Evolutionary conservation across 495 filamentous ascomycete species (phyloP).

Genomic region (Hyaloscypha bicolor): DNA sequence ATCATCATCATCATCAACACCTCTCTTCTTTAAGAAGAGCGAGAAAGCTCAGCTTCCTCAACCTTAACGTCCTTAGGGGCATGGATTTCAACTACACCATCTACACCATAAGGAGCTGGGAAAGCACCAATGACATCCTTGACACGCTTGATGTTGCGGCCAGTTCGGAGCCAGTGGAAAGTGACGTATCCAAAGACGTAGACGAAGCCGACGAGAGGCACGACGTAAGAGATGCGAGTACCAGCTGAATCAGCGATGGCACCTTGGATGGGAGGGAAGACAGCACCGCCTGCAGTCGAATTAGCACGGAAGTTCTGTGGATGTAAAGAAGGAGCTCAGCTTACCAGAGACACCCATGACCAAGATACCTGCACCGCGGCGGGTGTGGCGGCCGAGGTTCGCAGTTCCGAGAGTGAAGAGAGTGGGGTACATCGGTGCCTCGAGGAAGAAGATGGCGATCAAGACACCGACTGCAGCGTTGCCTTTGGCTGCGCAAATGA

Average conservation of each 20-base stretch:
- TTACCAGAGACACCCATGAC: slow-evolving; percentile 62
- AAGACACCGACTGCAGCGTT: slow-evolving; percentile 61
- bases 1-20: background rate
- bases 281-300: slow-evolving; percentile 45
- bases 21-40: slow-evolving; percentile 1
- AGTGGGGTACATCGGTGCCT: slow-evolving; percentile 69
- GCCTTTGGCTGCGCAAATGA: slow-evolving; percentile 53
- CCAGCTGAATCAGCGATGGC: slow-evolving; percentile 58
- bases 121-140: slow-evolving; percentile 22
- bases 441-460: slow-evolving; percentile 67
- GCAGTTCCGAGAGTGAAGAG: slow-evolving; percentile 69
- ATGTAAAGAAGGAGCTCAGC: too few species aligned
- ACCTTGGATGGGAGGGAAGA: slow-evolving; percentile 66
- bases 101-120: slow-evolving; percentile 3
- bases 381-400: slow-evolving; percentile 70
- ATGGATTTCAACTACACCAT: slow-evolving; percentile 14
- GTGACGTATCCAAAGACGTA: slow-evolving; percentile 36
- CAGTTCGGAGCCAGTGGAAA: slow-evolving; percentile 33
- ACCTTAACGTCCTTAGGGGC: slow-evolving; percentile 14
- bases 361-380: slow-evolving; percentile 63
- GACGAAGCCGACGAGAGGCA: slow-evolving; percentile 39
- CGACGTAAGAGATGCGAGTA: slow-evolving; percentile 50
- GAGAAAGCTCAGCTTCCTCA: slow-evolving; percentile 24
- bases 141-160: slow-evolving; percentile 25
- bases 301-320: too few species aligned